Base-by-base conservation (phyloP, 129 eudicot species). In the Sambucus nigra region DNA sequence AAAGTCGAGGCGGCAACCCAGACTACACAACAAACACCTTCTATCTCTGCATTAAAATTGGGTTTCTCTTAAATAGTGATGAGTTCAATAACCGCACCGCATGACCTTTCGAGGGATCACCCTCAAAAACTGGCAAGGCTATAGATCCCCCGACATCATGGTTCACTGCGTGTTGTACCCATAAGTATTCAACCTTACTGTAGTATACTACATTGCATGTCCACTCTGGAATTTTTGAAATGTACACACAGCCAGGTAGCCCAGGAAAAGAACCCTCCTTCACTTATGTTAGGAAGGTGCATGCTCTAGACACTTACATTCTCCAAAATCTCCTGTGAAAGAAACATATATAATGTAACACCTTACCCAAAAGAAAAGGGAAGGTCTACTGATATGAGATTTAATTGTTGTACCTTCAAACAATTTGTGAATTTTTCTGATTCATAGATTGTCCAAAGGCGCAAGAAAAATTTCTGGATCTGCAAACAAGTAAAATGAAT, bases 181-280 rank as follows among this genome's bases (percentile, higher is more conserved):
- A 70, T 59, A 82, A 40, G 67, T 79, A 91, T 72, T 91, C 98
- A 39, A 69, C 80, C 68, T 78, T 67, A 3, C 59, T 72, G 51
- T 91, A 91, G 69, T 73, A 85, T 40, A 64, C 33, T 21, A 91
- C 89, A 67, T 85, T 79, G 23, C 95, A 81, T 21, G 98, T 85
- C 98, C 98, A 91, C 57, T 91, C 98, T 1, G 95, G 95, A 32
- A 91, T 57, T 68, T 77, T 81, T 10, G 95, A 85, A 40, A 71
- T 63, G 62, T 73, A 91, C 42, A 91, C 98, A 50, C 98, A 81
- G 14, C 98, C 98, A 1, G 95, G 95, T 55, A 91, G 94, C 40
- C 98, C 98, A 0, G 61, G 74, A 58, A 60, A 74, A 19, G 44
- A 64, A 19, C 88, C 95, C 12, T 87, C 75, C 63, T 69, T 74